Evolutionary conservation across 2,329 filamentous ascomycete genomes (phyloP), one percentile per base, ranked within the genome.

Genomic region (Fusarium agapanthi): DNA sequence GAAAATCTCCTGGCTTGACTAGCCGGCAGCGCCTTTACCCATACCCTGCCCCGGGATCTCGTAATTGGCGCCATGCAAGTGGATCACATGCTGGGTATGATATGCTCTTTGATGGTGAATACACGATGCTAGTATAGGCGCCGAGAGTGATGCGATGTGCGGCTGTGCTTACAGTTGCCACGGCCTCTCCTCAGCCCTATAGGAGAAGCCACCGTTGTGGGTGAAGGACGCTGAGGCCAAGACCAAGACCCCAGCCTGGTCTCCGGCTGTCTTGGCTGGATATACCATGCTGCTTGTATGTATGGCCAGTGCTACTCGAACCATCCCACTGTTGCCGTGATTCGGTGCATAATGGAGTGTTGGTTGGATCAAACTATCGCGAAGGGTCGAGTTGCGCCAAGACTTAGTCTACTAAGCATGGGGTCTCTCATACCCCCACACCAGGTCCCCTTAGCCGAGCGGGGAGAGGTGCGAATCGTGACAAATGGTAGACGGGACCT

Each of bases 11-110:
- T 60, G 35, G 57, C 45, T 51, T 37, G 44, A 43, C 35, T 43
- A 32, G 47, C 59, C 50, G 44, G 43, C 50, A 62, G 40, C 48
- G 50, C 41, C 65, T 67, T 62, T 44, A 59, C 43, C 47, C 53
- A 55, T 64, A 51, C 54, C 65, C 45, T 58, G 71, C 61, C 37
- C 61, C 43, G 47, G 47, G 51, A 38, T 68, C 50, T 65, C 51
- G 53, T 60, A 62, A 75, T 77, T 77, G 73, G 72, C 66, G 69
- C 72, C 75, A 69, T 65, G 61, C 69, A 61, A 64, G 70, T 75
- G 72, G 70, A 72, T 76, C 72, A 75, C 72, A 77, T 73, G 73
- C 53, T 65, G 62, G 62, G 59, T 66, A 59, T 58, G 59, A 18
- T 32, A 35, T 54, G 37, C 48, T 55, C 57, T 51, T 51, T 56